Conservation (phyloP, 2,329 filamentous ascomycete species). For the Venturia oleaginea region DNA sequence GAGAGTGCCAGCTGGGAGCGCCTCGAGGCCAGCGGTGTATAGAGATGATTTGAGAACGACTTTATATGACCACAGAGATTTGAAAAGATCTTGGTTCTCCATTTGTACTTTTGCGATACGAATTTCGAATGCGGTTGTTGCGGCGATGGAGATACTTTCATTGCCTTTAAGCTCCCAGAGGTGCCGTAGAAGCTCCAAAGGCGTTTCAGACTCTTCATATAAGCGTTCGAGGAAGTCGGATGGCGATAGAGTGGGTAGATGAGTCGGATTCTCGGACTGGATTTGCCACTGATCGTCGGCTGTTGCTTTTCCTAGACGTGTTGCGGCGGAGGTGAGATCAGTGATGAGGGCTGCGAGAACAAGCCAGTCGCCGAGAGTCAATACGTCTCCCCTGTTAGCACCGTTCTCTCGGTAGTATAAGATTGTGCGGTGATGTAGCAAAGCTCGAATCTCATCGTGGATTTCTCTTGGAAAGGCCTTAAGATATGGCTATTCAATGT, state of each 20-base stretch:
- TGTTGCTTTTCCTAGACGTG: background rate
- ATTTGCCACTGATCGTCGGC: constrained; percentile 5
- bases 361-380: background rate
- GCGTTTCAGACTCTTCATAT: constrained; percentile 2
- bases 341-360: background rate
- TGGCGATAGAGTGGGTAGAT: background rate
- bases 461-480: background rate
- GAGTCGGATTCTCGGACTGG: background rate
- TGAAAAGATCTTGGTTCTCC: constrained; percentile 23
- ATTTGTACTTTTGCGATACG: constrained; percentile 22
- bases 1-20: constrained; percentile 22
- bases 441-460: background rate
- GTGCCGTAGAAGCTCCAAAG: constrained; percentile 4
- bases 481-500: background rate
- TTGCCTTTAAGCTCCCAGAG: background rate
- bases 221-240: background rate
- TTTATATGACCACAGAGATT: constrained; percentile 26
- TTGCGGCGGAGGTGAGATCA: constrained; percentile 4
- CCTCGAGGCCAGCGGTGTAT: constrained; percentile 22
- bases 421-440: constrained; percentile 1
- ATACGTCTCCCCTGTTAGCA: background rate
- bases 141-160: background rate
- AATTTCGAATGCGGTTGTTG: constrained; percentile 1
- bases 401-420: background rate
- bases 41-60: constrained; percentile 21